Evolutionary conservation across 1,284 basidiomycete species (phyloP), one percentile per base, ranked within the genome.

Genomic region (Mycena sp.): DNA sequence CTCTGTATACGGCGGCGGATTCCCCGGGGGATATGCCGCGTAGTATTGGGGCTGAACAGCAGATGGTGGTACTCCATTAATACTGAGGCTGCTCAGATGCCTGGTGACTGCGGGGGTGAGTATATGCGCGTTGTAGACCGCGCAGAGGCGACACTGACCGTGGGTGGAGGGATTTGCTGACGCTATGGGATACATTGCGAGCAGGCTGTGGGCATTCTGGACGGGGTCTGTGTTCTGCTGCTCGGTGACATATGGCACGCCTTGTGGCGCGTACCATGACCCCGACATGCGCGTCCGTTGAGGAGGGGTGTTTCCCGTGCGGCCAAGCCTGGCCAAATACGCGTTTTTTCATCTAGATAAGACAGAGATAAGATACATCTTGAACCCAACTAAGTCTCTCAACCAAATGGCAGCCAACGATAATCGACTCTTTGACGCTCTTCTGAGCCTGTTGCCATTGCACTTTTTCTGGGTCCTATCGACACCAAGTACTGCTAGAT

Each of bases 121-220:
- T 40, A 49, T 61, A 56, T 57, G 53, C 54, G 63, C 55, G 23
- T n/a, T 26, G 57, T 52, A 51, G 61, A 58, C 60, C 52, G 56
- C 23, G 43, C 7, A 44, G 58, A 11, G 28, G 25, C 21, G 23
- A 56, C 44, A 67, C 77, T 65, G 70, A 90, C 91, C 87, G 70
- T 92, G 90, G 44, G 84, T 81, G 7, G 89, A 83, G 26, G 90
- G 89, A 4, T 87, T 89, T 40, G 86, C 87, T 61, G 89, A 90
- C 37, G 87, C 87, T 68, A 88, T 81, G 19, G 91, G 88, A 72
- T 91, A 92, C 32, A 82, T 79, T 9, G 85, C 82, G 44, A 91
- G 79, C 35, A 91, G 74, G 46, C 82, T 77, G 67, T 90, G 89
- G 4, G 87, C 85, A 73, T 87, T 84, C 52, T 88, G 86, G 7